Base-by-base conservation (phyloP, 2,329 filamentous ascomycete genomes). In the Botrytis deweyae region DNA sequence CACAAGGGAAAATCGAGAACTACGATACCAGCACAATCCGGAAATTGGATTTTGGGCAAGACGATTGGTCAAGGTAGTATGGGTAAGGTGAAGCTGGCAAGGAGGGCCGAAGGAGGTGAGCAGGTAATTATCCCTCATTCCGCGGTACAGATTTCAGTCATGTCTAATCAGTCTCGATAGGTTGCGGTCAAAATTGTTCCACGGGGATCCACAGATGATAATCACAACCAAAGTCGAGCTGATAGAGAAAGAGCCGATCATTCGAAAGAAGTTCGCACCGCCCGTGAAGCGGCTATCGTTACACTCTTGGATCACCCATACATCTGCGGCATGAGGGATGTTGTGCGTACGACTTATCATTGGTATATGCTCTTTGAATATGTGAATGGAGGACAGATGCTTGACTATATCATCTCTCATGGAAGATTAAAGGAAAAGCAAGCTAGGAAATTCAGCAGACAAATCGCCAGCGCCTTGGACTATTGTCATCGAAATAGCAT, bases 301-400 rank as follows among this genome's bases (percentile, higher is more conserved):
- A 97, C 93, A 40, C 89, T 99, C 66, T 88, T 98, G 73, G 94
- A 94, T 80, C 96, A 98, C 80, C 96, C 95, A 22, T 97, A 97
- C 81, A 97, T 99, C 74, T 98, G 96, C 82, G 94, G 93, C 74
- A 93, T 99, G 88, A 91, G 94, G 77, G 96, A 99, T 84, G 94
- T 98, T 40, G 92, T 98, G 73, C 92, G 95, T 74, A 98, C 96
- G 69, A 95, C 96, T 80, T 96, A 98, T 82, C 96, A 99, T 83
- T 99, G 96, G 96, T 99, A 99, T 84, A 99, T 99, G 96, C 90
- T 99, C 70, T 99, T 97, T 81, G 96, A 99, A 84, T 98, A 96
- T 82, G 96, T 99, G 83, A 98, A 99, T 81, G 96, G 96, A 66
- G 96, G 96, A 29, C 96, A 99, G 84, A 98, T 99, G 96, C 90